Conservation (phyloP, 2,329 filamentous ascomycete genomes). For the Sporothrix schenckii region DNA sequence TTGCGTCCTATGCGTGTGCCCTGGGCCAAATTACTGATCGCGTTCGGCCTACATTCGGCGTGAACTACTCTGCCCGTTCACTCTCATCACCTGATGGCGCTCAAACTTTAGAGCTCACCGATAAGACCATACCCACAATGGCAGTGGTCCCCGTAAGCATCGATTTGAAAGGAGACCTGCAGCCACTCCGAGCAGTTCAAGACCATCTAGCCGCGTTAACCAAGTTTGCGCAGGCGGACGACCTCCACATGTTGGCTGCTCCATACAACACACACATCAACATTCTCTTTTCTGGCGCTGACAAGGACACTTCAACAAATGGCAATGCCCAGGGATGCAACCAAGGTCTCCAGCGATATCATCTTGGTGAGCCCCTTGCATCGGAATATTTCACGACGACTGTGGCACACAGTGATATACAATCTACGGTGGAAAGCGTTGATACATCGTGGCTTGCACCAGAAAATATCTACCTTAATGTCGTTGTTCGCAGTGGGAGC, state of each 20-base stretch:
- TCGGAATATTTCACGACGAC: slow-evolving; percentile 35
- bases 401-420: neutral
- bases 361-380: slow-evolving; percentile 34
- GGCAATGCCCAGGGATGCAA: too few relatives aligned
- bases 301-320: neutral
- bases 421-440: slow-evolving; percentile 28
- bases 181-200: slow-evolving; percentile 28
- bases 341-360: slow-evolving; percentile 28
- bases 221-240: slow-evolving; percentile 34
- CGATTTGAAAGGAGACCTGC: neutral
- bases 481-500: slow-evolving; percentile 30
- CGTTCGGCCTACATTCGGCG: slow-evolving; percentile 34
- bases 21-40: slow-evolving; percentile 27
- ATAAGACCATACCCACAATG: slow-evolving; percentile 11
- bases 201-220: slow-evolving; percentile 34
- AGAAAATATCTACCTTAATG: slow-evolving; percentile 34
- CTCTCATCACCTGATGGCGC: slow-evolving; percentile 31
- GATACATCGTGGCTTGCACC: slow-evolving; percentile 26
- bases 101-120: slow-evolving; percentile 31
- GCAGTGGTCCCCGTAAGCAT: neutral
- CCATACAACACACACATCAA: slow-evolving; percentile 35
- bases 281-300: slow-evolving; percentile 30
- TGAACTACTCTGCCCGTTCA: slow-evolving; percentile 34
- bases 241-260: slow-evolving; percentile 28
- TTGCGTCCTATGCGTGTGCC: slow-evolving; percentile 33